These are phyloP conservation scores for Erysimum cheiranthoides DNA, from an alignment of 345 rosid species.

Conservation along the genomic window DNA sequence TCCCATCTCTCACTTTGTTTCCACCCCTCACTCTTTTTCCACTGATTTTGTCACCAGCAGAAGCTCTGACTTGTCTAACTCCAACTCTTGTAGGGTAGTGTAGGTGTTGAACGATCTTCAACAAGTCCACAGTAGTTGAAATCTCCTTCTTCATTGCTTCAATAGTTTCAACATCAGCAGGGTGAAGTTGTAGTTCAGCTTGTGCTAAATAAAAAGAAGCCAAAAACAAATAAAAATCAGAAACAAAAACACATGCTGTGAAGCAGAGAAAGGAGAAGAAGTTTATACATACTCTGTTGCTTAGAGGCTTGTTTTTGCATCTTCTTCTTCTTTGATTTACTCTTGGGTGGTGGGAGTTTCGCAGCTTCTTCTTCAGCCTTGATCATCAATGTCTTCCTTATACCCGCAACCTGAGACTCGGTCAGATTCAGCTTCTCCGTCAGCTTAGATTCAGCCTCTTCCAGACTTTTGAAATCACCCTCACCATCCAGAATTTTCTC, in stretches of 20 bases:
- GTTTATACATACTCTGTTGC: not conserved
- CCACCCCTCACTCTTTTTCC: not conserved
- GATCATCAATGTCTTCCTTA: slow-evolving; percentile 1
- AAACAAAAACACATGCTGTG: not conserved
- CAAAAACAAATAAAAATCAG: not conserved
- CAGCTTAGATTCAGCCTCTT: not conserved
- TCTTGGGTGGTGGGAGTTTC: not conserved
- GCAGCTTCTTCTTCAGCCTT: not conserved
- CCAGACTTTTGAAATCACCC: slow-evolving; percentile 8
- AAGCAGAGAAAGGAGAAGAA: not conserved
- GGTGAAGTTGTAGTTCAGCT: not conserved
- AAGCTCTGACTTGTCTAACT: not conserved
- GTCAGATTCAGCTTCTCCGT: slow-evolving; percentile 3
- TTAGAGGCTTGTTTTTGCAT: not conserved
- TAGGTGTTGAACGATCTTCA: not conserved
- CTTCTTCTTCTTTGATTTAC: not conserved
- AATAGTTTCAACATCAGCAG: not conserved
- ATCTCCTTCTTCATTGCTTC: slow-evolving; percentile 4
- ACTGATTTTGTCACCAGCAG: not conserved
- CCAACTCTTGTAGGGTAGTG: not conserved
- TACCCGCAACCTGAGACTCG: not conserved
- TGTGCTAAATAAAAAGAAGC: not conserved
- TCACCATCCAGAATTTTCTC: not conserved
- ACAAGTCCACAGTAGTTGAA: not conserved
- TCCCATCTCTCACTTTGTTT: not conserved